A percentile compares a stretch with the other conserved stretches of the same genome.
These are phyloP conservation scores for Plasmodium billcollinsi DNA, from an alignment of 169 alveolate species.

Conservation along the genomic window DNA sequence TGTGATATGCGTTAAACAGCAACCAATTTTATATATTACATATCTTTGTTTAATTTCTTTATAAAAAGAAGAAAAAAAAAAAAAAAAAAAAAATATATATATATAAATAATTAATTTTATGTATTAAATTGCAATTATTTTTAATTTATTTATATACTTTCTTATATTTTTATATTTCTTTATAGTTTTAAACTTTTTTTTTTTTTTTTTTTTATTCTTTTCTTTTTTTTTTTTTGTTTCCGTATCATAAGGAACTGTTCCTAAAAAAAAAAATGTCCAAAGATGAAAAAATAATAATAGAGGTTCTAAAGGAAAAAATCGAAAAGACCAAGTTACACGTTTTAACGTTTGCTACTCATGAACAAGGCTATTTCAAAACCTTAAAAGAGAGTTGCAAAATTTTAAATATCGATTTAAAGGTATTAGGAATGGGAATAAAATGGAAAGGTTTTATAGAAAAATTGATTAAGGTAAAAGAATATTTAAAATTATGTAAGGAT, in stretches of 20 bases:
- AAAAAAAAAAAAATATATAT: too few species aligned
- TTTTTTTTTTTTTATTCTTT: neutral
- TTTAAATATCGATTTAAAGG: constrained; percentile 34
- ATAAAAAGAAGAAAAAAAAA: too few species aligned
- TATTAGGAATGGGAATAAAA: constrained; percentile 63
- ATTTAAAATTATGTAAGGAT: constrained; percentile 42
- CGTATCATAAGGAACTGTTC: neutral
- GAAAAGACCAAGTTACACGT: constrained; percentile 42
- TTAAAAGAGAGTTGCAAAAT: constrained; percentile 56
- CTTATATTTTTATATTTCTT: too few species aligned
- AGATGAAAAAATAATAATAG: neutral
- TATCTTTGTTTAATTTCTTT: too few species aligned
- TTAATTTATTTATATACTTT: too few species aligned
- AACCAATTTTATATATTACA: too few species aligned
- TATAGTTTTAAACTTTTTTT: neutral
- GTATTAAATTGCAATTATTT: too few species aligned
- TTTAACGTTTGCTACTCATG: constrained; percentile 69
- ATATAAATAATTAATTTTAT: too few species aligned
- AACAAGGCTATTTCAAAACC: constrained; percentile 67
- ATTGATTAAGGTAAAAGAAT: constrained; percentile 52
- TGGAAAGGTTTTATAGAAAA: constrained; percentile 71
- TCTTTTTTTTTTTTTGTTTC: neutral
- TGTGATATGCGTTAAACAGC: too few species aligned
- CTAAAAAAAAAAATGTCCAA: constrained; percentile 12
- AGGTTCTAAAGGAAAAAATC: constrained; percentile 23